phyloP scores from a whole-genome alignment of 441 rosid species.

The Gossypium laxum region DNA sequence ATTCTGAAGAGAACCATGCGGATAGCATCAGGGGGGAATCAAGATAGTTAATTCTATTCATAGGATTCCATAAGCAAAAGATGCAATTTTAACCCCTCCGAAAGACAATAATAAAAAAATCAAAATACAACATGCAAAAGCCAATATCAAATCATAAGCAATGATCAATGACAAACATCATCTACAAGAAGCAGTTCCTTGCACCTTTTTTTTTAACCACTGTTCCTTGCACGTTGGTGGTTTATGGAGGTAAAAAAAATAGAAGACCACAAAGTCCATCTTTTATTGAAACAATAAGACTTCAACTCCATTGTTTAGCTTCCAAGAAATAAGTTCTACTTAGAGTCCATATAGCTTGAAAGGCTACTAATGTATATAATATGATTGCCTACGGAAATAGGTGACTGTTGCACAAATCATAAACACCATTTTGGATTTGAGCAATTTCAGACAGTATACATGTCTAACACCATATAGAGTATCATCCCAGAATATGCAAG shows the following conservation, averaged over 20 bases:
- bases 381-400: background rate
- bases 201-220: background rate
- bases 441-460: background rate
- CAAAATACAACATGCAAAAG: background rate
- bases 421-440: constrained; percentile 1
- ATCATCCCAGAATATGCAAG: background rate
- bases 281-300: background rate
- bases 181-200: background rate
- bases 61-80: background rate
- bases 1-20: background rate
- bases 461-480: background rate
- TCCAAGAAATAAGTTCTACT: background rate
- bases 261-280: background rate
- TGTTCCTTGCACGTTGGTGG: background rate
- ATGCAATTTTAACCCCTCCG: background rate
- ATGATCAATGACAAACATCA: background rate
- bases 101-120: background rate
- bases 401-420: background rate
- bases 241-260: background rate
- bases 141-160: background rate
- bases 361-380: background rate
- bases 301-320: background rate
- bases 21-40: background rate
- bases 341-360: background rate
- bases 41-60: background rate